Evolutionary conservation across 208 protist species (phyloP), one percentile per base, ranked within the genome.

Genomic region (Herpetomonas tarakana): DNA sequence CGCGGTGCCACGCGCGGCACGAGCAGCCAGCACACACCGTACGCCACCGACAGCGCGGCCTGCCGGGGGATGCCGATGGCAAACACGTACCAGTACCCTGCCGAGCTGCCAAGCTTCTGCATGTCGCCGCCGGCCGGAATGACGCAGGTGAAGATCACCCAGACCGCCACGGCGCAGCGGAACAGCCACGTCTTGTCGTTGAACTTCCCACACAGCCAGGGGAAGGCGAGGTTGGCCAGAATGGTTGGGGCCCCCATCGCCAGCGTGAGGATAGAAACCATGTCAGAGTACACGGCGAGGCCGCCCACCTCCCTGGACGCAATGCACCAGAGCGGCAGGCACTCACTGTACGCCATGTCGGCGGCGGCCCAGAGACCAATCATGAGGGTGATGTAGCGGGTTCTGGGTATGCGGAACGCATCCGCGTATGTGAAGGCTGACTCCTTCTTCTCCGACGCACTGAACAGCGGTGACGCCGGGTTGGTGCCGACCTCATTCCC

Each of bases 261-360:
- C 2, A 83, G 28, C n/a, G 78, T 51, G 12, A 79, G 56, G 9
- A 71, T 39, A 0, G 65, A 71, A 28, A 79, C 47, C 2, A 51
- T n/a, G 52, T 64, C 62, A 16, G 71, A 68, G 19, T 53, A 45
- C 18, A 76, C 51, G 21, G 64, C 72, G 6, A 83, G 65, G 26
- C 77, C 77, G 7, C 77, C 77, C 19, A 62, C 61, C 4, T 46
- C 47, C 14, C 24, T 28, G 0, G 27, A 35, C 0, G 77, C 67
- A 26, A 79, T 72, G 11, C 62, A 68, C 77, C 77, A 83, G 4
- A 83, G 58, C 6, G 77, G 72, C 39, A 83, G 72, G 30, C 66
- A 51, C 44, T 79, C 72, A 18, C 26, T 53, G 57, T 69, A 76
- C 9, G 58, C 59, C 39, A 79, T 68, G 54, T 83, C 77, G 7